These are phyloP conservation scores for Umbelopsis isabellina DNA, from an alignment of 192 early-diverging fungal species.

Conservation along the genomic window DNA sequence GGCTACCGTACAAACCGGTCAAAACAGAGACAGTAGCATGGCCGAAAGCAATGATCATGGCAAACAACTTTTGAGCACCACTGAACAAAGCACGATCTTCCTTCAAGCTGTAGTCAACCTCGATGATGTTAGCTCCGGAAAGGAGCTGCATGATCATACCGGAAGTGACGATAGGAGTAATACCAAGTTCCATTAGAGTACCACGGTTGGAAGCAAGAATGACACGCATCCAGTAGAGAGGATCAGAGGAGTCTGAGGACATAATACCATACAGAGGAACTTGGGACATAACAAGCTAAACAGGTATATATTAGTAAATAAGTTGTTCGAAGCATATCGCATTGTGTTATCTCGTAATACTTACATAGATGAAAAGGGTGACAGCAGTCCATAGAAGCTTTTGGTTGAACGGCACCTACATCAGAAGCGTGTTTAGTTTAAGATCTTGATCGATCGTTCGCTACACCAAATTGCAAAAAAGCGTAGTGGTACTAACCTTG, in stretches of 20 bases:
- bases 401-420: slow-evolving; percentile 93
- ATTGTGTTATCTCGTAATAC: background rate
- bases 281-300: slow-evolving; percentile 91
- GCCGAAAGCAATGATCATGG: slow-evolving; percentile 98
- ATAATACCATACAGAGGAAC: slow-evolving; percentile 99
- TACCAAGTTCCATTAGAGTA: slow-evolving; percentile 99
- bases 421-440: slow-evolving; percentile 5
- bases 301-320: too few species aligned
- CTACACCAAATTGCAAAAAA: background rate
- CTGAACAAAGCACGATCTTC: slow-evolving; percentile 98
- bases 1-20: slow-evolving; percentile 97
- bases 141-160: slow-evolving; percentile 99
- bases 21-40: slow-evolving; percentile 98
- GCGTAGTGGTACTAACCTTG: slow-evolving; percentile 65
- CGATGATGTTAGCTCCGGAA: slow-evolving; percentile 97
- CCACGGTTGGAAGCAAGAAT: slow-evolving; percentile 99
- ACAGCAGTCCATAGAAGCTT: slow-evolving; percentile 99
- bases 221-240: slow-evolving; percentile 99
- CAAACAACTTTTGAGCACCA: slow-evolving; percentile 99
- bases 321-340: background rate
- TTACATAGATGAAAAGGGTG: slow-evolving; percentile 95
- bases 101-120: slow-evolving; percentile 98
- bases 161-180: slow-evolving; percentile 98
- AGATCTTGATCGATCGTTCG: background rate
- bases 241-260: slow-evolving; percentile 99